Conservation (phyloP, 2,329 filamentous ascomycete species). For the Lachnellula willkommii region DNA sequence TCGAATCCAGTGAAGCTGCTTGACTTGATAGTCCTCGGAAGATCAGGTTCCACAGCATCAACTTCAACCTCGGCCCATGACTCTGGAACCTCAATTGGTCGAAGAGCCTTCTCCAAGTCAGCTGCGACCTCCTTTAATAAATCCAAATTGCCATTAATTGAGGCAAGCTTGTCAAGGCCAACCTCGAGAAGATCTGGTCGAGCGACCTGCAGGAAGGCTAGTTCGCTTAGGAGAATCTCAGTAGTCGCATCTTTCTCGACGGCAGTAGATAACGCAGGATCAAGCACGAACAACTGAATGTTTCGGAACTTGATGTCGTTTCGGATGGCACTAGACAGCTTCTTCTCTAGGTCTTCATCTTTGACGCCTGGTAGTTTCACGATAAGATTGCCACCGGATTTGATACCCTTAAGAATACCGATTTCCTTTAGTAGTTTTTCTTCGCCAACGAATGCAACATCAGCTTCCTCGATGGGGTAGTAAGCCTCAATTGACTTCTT, state of each 20-base stretch:
- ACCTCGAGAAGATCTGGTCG: slow-evolving; percentile 59
- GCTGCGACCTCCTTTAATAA: slow-evolving; percentile 54
- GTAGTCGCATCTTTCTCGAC: slow-evolving; percentile 58
- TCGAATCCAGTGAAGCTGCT: slow-evolving; percentile 82
- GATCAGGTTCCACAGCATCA: slow-evolving; percentile 47
- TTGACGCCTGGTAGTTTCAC: slow-evolving; percentile 74
- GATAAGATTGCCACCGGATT: slow-evolving; percentile 66
- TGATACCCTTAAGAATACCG: slow-evolving; percentile 65
- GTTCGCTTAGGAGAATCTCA: slow-evolving; percentile 65
- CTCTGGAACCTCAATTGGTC: slow-evolving; percentile 68
- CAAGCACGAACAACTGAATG: slow-evolving; percentile 68
- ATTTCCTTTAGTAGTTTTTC: slow-evolving; percentile 75
- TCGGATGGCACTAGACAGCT: slow-evolving; percentile 64
- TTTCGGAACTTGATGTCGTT: slow-evolving; percentile 66
- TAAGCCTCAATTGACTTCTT: slow-evolving; percentile 78
- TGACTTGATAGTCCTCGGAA: slow-evolving; percentile 60
- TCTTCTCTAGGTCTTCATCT: slow-evolving; percentile 85
- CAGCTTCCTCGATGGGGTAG: slow-evolving; percentile 73
- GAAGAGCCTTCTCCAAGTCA: slow-evolving; percentile 63
- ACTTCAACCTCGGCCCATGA: slow-evolving; percentile 70
- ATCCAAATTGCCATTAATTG: slow-evolving; percentile 48
- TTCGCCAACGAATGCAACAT: slow-evolving; percentile 73
- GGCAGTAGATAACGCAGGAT: slow-evolving; percentile 62
- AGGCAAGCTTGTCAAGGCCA: slow-evolving; percentile 60
- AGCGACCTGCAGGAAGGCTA: slow-evolving; percentile 77